Base-by-base conservation (phyloP, 1,139 yeast species). In the Taphrina wiesneri region DNA sequence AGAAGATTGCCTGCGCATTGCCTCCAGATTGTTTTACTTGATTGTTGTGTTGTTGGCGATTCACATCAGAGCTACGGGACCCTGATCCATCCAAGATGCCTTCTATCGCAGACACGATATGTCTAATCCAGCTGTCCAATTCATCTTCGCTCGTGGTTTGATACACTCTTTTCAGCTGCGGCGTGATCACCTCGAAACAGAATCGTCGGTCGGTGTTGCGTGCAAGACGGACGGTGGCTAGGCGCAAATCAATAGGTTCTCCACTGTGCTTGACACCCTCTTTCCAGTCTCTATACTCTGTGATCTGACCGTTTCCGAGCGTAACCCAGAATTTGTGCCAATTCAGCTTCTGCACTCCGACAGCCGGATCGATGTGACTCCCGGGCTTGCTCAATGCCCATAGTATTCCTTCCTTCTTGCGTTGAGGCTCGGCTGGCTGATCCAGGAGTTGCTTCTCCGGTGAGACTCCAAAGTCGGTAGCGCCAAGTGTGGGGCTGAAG, bases 251-350 rank as follows among this genome's bases (percentile, higher is more conserved):
- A 19, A 90, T 84, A 1, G 96, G 95, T 19, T 81, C 63, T 15
- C 57, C 62, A n/a, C 53, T 43, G 23, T 45, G 62, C n/a, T 60
- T 61, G 47, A 60, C 63, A 11, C 91, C 90, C 68, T 82, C 86
- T 73, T 92, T 83, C 96, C 96, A 90, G 75, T 89, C 92, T 52
- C 89, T 82, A 74, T 84, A 90, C 73, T 90, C 96, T 63, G 82
- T 81, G 45, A 90, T 77, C 69, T 81, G 83, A 0, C 95, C 93
- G 21, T 84, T 83, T 21, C 83, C 82, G 63, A 90, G 78, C 0
- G 86, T 90, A 0, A 90, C 90, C 95, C 96, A 89, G 75, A 88
- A 92, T 73, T 90, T 90, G 75, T 90, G 96, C 97, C 96, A 90
- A 6, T 79, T 79, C 36, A 83, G 85, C 71, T 87, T 88, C 11